Base-by-base conservation (phyloP, 2,329 filamentous ascomycete species). In the Curvularia lunata region DNA sequence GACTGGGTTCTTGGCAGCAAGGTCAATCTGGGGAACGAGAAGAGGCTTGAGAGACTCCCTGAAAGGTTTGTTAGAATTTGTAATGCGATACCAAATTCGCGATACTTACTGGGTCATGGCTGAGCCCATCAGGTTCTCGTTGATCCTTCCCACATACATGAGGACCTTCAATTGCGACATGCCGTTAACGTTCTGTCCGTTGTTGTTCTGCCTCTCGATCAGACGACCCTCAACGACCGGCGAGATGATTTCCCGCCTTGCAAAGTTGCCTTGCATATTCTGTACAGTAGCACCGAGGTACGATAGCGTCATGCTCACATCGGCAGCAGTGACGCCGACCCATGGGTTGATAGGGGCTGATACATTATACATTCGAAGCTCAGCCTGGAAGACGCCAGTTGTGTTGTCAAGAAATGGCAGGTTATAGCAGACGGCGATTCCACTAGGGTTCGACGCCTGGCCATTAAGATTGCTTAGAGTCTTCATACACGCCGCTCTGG, bases 391-490 rank as follows among this genome's bases (percentile, higher is more conserved):
- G 16, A 86, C 80, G 28, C 91, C 91, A 0, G 85, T 87, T 4
- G 76, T 76, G 66, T 85, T 86, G 77, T 94, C 84, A 56, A 92
- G 83, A 38, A 85, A 86, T 0, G 88, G 87, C 23, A 96, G 77
- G 73, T 95, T 96, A 80, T 94, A 95, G 83, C 91, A 96, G 47
- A 91, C 85, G 57, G 88, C 89, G 47, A 91, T 85, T 49, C 91
- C 91, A 9, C 90, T 89, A 5, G 90, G 89, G 65, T 93, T 94
- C 23, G 85, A 84, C 41, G 87, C 85, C 58, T 82, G 79, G 10
- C 77, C 78, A 13, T 80, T 79, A 48, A 92, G 80, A 25, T 77
- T 73, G 2, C 76, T 73, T 18, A 95, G 80, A 8, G 84, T 82
- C 21, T 78, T 68, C 43, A 78, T 78, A 75, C 91, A 95, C 21